A percentile compares a stretch with the other conserved stretches of the same genome.
Conservation (phyloP, 225 moss, liverwort and hornwort genomes). For the Anthoceros angustus region DNA sequence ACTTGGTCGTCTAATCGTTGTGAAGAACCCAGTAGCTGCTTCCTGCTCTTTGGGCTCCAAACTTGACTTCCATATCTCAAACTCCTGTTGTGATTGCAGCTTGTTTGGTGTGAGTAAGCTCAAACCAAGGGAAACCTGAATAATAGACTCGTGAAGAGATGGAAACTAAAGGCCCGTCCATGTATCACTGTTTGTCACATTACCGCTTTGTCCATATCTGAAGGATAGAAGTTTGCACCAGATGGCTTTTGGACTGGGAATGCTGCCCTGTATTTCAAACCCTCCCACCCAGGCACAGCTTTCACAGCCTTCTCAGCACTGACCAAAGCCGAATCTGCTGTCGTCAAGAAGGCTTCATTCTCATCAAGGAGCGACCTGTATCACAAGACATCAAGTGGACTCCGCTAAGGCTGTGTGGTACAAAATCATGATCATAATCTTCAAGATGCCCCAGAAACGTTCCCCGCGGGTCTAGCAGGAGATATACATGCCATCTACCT, state of each 20-base stretch:
- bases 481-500: no score
- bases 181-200: background rate
- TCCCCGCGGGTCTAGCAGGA: no score
- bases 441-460: background rate
- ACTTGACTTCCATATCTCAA: constrained; percentile 51
- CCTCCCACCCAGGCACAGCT: constrained; percentile 32
- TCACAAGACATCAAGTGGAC: constrained; percentile 1
- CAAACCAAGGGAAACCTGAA: background rate
- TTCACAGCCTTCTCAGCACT: constrained; percentile 46
- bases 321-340: constrained; percentile 77
- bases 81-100: constrained; percentile 33
- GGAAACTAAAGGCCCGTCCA: background rate
- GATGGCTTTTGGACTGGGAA: constrained; percentile 50
- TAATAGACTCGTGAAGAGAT: background rate
- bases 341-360: constrained; percentile 60
- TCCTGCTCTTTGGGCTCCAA: constrained; percentile 49
- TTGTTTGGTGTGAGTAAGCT: background rate
- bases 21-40: constrained; percentile 64
- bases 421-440: background rate
- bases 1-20: constrained; percentile 56
- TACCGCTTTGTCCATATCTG: constrained; percentile 79
- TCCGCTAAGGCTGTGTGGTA: background rate
- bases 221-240: constrained; percentile 82
- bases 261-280: constrained; percentile 52
- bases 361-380: constrained; percentile 83